Percentiles rank a stretch among this genome's conserved stretches.
Conservation (phyloP, 768 basidiomycete genomes). For the Boletus reticuloceps region DNA sequence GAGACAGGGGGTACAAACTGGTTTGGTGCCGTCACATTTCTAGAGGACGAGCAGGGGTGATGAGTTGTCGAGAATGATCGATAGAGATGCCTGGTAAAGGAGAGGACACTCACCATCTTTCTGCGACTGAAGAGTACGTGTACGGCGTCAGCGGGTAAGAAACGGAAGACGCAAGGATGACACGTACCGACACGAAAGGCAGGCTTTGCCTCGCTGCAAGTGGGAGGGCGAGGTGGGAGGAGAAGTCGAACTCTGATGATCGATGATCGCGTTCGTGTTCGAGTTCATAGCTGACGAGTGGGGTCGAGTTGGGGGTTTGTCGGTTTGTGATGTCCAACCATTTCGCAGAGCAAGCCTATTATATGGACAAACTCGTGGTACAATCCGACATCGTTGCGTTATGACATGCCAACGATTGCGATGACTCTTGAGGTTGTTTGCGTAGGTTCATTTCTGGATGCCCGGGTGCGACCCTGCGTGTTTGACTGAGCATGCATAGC, state of each 20-base stretch:
- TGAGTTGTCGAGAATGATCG: neutral
- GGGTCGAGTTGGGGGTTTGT: no score
- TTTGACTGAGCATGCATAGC: neutral
- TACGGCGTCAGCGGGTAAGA: neutral
- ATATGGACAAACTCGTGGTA: conserved; percentile 9
- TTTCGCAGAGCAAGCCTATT: neutral
- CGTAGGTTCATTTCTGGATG: neutral
- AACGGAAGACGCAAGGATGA: neutral
- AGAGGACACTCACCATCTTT: conserved; percentile 40
- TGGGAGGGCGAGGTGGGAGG: conserved; percentile 4
- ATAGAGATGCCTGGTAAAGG: no score
- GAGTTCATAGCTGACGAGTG: neutral
- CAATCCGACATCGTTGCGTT: neutral
- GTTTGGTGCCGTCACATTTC: conserved; percentile 69
- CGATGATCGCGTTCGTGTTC: neutral
- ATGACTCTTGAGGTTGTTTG: no score
- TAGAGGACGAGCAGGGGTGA: conserved; percentile 16
- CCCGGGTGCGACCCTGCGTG: neutral
- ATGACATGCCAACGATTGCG: conserved; percentile 1
- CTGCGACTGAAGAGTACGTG: conserved; percentile 35
- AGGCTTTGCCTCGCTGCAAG: conserved; percentile 50
- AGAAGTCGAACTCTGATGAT: conserved; percentile 1
- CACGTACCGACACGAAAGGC: conserved; percentile 49
- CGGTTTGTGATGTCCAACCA: neutral
- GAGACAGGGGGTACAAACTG: conserved; percentile 62